These are phyloP conservation scores for Colletotrichum scovillei DNA, from an alignment of 2,329 filamentous ascomycete species.

Conservation along the genomic window DNA sequence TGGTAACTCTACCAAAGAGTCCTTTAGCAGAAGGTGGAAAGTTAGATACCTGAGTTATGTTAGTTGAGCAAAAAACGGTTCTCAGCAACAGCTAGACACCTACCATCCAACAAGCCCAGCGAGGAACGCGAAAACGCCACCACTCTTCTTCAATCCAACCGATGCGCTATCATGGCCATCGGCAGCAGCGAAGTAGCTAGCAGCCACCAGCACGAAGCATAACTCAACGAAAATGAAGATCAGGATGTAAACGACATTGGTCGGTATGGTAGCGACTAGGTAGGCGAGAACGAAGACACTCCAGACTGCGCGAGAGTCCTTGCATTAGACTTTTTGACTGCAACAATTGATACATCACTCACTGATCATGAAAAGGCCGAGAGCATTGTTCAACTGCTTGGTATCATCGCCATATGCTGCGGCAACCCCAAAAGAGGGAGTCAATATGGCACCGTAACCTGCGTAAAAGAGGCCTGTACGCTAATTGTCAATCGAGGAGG, in stretches of 20 bases:
- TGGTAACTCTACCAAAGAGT: conserved; percentile 39
- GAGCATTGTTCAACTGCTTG: conserved; percentile 40
- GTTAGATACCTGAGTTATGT: conserved; percentile 39
- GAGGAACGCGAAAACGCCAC: conserved; percentile 41
- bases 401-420: conserved; percentile 40
- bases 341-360: background rate
- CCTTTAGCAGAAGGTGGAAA: conserved; percentile 40
- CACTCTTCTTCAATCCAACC: conserved; percentile 38
- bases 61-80: background rate
- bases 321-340: background rate
- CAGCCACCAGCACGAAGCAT: conserved; percentile 38
- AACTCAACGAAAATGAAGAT: conserved; percentile 41
- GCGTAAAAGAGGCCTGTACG: conserved; percentile 40
- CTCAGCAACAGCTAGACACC: background rate
- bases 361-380: conserved; percentile 42
- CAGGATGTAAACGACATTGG: conserved; percentile 40
- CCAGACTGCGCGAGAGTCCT: conserved; percentile 37
- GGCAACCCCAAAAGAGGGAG: conserved; percentile 40
- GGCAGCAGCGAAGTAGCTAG: conserved; percentile 41
- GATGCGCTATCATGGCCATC: conserved; percentile 37
- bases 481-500: background rate
- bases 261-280: conserved; percentile 40
- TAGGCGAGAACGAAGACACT: conserved; percentile 41
- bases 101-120: conserved; percentile 42
- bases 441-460: conserved; percentile 41